Conservation (phyloP, 2,329 filamentous ascomycete genomes). For the Escovopsis sp. region DNA sequence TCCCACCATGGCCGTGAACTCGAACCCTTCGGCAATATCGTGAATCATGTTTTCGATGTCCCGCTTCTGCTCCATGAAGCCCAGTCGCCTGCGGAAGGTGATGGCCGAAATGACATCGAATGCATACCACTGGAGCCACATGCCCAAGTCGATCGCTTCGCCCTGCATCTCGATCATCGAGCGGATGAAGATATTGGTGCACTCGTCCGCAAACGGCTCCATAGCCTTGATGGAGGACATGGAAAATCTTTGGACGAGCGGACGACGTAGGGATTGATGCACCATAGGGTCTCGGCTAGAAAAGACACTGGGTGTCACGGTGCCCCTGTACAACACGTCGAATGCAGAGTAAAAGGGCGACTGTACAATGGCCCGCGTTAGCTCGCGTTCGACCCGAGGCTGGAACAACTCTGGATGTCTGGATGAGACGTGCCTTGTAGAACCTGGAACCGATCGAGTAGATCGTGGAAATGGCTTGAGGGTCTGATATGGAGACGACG, state of each 20-base stretch:
- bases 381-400: conserved; percentile 32
- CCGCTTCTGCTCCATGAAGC: conserved; percentile 44
- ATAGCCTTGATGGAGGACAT: conserved; percentile 68
- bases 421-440: conserved; percentile 42
- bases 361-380: conserved; percentile 26
- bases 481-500: conserved; percentile 56
- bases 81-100: conserved; percentile 45
- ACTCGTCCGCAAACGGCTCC: conserved; percentile 67
- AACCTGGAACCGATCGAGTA: conserved; percentile 76
- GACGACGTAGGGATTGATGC: conserved; percentile 59
- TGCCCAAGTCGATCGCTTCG: conserved; percentile 32
- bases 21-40: conserved; percentile 2
- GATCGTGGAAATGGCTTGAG: conserved; percentile 57
- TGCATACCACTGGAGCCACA: conserved; percentile 49
- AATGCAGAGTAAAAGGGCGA: conserved; percentile 73
- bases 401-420: not conserved
- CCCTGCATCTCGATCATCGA: conserved; percentile 33
- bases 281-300: conserved; percentile 63
- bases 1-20: conserved; percentile 11
- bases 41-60: conserved; percentile 49
- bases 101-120: conserved; percentile 50
- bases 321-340: conserved; percentile 55
- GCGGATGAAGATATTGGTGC: conserved; percentile 56
- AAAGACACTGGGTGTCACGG: conserved; percentile 52
- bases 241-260: conserved; percentile 61